Evolutionary conservation across 2,329 filamentous ascomycete genomes (phyloP).

Genomic region (Colletotrichum somersetense): DNA sequence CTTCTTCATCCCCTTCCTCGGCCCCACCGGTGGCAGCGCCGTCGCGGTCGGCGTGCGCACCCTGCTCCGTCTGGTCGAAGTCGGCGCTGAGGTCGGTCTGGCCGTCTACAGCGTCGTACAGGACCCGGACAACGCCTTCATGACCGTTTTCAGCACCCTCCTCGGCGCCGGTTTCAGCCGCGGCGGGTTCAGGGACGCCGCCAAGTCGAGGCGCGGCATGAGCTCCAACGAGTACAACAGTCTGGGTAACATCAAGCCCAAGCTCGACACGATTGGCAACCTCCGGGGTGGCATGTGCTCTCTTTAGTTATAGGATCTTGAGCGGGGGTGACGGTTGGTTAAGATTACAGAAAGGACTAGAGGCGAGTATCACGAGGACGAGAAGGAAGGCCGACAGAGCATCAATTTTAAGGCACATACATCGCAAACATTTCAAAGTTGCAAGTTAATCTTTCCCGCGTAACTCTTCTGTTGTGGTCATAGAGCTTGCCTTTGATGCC

Average conservation of each 20-base stretch:
- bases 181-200: neutral
- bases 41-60: neutral
- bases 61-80: neutral
- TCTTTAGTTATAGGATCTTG: neutral
- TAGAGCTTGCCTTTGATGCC: too few relatives aligned
- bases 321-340: neutral
- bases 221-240: neutral
- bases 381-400: neutral
- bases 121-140: constrained; percentile 1
- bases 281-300: neutral
- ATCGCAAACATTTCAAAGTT: too few relatives aligned
- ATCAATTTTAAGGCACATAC: too few relatives aligned
- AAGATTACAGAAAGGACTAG: neutral
- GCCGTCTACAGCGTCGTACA: constrained; percentile 9
- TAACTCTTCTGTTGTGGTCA: too few relatives aligned
- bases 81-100: neutral
- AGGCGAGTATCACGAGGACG: neutral
- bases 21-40: neutral
- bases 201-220: constrained; percentile 2
- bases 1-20: constrained; percentile 19
- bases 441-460: too few relatives aligned
- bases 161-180: neutral
- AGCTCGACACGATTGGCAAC: neutral
- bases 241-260: neutral
- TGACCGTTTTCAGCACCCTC: constrained; percentile 8